Conservation (phyloP, 495 filamentous ascomycete genomes). For the Lichina pygmaea region DNA sequence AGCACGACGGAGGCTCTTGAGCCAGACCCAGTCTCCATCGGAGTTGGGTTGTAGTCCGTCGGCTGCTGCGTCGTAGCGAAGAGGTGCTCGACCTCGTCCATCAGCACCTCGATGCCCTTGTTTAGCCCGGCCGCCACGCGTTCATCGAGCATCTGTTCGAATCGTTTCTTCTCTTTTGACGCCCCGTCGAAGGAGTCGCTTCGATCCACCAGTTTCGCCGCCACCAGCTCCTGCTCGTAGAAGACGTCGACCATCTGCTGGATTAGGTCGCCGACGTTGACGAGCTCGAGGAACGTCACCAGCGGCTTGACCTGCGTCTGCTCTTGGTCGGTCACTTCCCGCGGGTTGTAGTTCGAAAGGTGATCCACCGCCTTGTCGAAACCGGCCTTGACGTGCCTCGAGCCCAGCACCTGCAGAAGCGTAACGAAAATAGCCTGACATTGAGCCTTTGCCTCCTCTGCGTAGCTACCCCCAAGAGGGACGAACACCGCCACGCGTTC, state of each 20-base stretch:
- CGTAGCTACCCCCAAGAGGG: constrained; percentile 46
- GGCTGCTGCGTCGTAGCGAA: constrained; percentile 68
- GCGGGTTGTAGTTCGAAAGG: constrained; percentile 72
- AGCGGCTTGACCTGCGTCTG: constrained; percentile 58
- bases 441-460: constrained; percentile 64
- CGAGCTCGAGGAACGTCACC: constrained; percentile 87
- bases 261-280: constrained; percentile 94
- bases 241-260: constrained; percentile 99
- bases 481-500: constrained; percentile 69
- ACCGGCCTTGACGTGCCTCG: constrained; percentile 65
- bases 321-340: constrained; percentile 51
- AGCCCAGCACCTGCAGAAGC: constrained; percentile 58
- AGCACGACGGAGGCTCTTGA: constrained; percentile 17
- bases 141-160: constrained; percentile 97
- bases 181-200: constrained; percentile 89
- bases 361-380: constrained; percentile 85
- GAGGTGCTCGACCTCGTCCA: constrained; percentile 93
- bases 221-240: constrained; percentile 80
- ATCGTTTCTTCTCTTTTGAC: constrained; percentile 84
- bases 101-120: constrained; percentile 91
- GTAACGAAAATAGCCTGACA: constrained; percentile 74
- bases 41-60: constrained; percentile 70
- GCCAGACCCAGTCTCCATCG: constrained; percentile 2
- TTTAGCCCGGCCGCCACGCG: constrained; percentile 86
- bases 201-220: constrained; percentile 55